Conservation (phyloP, 2,329 filamentous ascomycete genomes). For the Zymoseptoria pseudotritici region DNA sequence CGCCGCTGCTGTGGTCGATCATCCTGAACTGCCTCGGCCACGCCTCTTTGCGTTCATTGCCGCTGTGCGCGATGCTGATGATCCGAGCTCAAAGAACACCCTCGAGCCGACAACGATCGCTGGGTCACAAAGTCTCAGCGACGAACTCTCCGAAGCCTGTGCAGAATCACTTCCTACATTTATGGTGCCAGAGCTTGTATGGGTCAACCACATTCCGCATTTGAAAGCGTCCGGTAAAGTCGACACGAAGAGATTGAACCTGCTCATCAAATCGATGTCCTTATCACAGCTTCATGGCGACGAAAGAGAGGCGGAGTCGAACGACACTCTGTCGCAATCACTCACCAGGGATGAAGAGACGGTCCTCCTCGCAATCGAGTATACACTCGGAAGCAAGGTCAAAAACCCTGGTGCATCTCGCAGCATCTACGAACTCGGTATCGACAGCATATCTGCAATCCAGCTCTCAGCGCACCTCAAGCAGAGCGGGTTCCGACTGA, state of each 20-base stretch:
- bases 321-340: neutral
- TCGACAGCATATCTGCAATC: conserved; percentile 14
- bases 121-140: conserved; percentile 2
- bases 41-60: conserved; percentile 12
- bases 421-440: conserved; percentile 10
- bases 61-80: conserved; percentile 1
- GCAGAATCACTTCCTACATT: conserved; percentile 1
- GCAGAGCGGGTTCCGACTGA: conserved; percentile 7
- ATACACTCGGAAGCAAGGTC: conserved; percentile 7
- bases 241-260: conserved; percentile 9
- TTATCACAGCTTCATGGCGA: conserved; percentile 6
- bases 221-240: conserved; percentile 11
- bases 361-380: conserved; percentile 3
- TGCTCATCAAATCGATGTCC: conserved; percentile 6
- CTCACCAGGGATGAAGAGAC: conserved; percentile 6
- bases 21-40: conserved; percentile 8
- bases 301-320: neutral
- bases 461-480: conserved; percentile 10
- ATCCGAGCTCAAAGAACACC: neutral
- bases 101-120: conserved; percentile 2
- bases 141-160: conserved; percentile 7
- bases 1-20: conserved; percentile 8
- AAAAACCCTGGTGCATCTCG: conserved; percentile 2
- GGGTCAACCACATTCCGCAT: conserved; percentile 9
- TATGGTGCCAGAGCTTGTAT: conserved; percentile 11